Conservation (phyloP, 768 basidiomycete species). For the Pulveroboletus ravenelii region DNA sequence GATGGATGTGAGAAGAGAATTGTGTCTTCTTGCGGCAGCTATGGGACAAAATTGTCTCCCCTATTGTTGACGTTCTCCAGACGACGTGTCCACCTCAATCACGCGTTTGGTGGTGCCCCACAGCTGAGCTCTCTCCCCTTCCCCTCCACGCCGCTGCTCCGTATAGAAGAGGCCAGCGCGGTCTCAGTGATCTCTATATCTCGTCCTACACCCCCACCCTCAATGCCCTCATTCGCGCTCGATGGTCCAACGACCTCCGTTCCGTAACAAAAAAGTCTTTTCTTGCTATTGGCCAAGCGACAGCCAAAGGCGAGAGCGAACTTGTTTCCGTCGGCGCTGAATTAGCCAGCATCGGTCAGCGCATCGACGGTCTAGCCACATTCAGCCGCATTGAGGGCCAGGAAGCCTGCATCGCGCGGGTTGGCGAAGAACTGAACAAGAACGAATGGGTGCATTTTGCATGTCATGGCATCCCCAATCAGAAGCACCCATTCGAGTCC, state of each 20-base stretch:
- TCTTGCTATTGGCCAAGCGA: background rate
- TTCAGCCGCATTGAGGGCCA: background rate
- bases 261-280: background rate
- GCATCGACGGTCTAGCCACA: background rate
- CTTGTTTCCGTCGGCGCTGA: background rate
- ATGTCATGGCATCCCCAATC: constrained; percentile 15
- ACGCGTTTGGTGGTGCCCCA: constrained; percentile 4
- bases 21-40: constrained; percentile 4
- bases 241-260: background rate
- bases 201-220: constrained; percentile 10
- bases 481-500: background rate
- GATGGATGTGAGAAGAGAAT: background rate
- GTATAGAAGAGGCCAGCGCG: background rate
- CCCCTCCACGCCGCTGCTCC: constrained; percentile 20
- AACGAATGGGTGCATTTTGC: background rate
- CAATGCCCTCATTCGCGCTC: background rate
- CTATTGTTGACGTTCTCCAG: background rate
- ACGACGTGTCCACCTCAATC: background rate
- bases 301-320: background rate
- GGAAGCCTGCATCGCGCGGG: background rate
- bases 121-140: constrained; percentile 8
- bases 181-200: constrained; percentile 7
- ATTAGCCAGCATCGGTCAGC: background rate
- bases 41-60: constrained; percentile 16
- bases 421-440: background rate